These are phyloP conservation scores for Amanita exitialis DNA, from an alignment of 768 basidiomycete genomes.

Conservation along the genomic window DNA sequence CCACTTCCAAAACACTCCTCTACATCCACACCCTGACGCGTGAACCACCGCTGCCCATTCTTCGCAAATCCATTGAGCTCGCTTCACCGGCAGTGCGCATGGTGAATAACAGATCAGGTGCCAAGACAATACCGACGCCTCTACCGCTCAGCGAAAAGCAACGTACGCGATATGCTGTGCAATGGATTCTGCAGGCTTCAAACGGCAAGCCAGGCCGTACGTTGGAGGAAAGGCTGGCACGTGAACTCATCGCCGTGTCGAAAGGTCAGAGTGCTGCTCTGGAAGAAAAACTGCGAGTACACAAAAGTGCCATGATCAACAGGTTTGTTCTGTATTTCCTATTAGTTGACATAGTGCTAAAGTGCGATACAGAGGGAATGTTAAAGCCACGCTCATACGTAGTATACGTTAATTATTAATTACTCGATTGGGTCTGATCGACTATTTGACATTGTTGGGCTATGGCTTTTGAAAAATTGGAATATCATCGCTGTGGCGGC, in stretches of 20 bases:
- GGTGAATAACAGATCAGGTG: conserved; percentile 45
- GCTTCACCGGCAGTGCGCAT: conserved; percentile 65
- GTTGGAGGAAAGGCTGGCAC: conserved; percentile 62
- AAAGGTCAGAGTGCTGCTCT: conserved; percentile 51
- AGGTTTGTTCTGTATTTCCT: conserved; percentile 42
- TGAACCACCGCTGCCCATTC: conserved; percentile 69
- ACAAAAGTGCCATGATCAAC: conserved; percentile 66
- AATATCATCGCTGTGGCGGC: background rate
- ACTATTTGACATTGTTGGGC: conserved; percentile 4
- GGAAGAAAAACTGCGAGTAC: conserved; percentile 50
- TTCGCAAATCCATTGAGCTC: conserved; percentile 59
- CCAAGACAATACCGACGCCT: conserved; percentile 60
- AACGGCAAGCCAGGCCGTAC: conserved; percentile 44
- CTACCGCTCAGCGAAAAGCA: conserved; percentile 74
- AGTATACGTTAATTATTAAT: background rate
- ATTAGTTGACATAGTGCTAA: no score
- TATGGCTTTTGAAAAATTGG: background rate
- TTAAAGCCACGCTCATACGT: background rate
- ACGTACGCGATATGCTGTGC: conserved; percentile 56
- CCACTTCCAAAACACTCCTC: conserved; percentile 52
- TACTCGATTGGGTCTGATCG: no score
- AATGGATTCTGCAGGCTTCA: conserved; percentile 61
- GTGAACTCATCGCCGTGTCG: conserved; percentile 68
- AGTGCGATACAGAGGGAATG: conserved; percentile 1
- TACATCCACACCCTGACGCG: conserved; percentile 68